phyloP scores from a whole-genome alignment of 2,329 filamentous ascomycete species.

The Alternaria triticina region DNA sequence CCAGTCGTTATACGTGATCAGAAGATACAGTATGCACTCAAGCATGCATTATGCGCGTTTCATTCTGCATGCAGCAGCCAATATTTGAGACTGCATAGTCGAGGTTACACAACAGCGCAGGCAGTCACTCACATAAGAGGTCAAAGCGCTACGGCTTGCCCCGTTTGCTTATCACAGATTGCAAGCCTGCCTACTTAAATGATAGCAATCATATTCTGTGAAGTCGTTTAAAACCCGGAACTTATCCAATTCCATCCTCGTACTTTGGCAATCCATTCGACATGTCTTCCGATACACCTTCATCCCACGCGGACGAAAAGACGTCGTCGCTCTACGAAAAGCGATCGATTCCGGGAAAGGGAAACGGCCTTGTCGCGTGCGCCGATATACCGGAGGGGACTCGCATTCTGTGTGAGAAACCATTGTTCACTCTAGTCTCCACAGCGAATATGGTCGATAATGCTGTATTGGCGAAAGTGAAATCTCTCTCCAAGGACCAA shows the following conservation, averaged over 20 bases:
- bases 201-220: too few species aligned
- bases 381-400: neutral
- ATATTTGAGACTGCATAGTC: neutral
- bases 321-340: neutral
- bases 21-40: neutral
- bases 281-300: neutral
- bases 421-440: neutral
- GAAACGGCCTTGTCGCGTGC: neutral
- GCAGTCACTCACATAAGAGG: neutral
- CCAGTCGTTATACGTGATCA: neutral
- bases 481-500: neutral
- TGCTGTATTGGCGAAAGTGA: neutral
- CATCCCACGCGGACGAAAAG: neutral
- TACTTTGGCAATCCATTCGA: neutral
- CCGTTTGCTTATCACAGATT: too few species aligned
- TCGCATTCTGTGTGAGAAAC: neutral
- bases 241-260: too few species aligned
- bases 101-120: neutral
- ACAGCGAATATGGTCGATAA: neutral
- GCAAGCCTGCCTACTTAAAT: too few species aligned
- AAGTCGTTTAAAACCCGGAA: too few species aligned
- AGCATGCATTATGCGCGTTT: neutral
- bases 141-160: too few species aligned
- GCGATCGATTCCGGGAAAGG: neutral
- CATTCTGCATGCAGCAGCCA: neutral